Percentiles rank a stretch among this genome's conserved stretches.
These are phyloP conservation scores for Kodamaea laetipori DNA, from an alignment of 805 yeast genomes.

Conservation along the genomic window DNA sequence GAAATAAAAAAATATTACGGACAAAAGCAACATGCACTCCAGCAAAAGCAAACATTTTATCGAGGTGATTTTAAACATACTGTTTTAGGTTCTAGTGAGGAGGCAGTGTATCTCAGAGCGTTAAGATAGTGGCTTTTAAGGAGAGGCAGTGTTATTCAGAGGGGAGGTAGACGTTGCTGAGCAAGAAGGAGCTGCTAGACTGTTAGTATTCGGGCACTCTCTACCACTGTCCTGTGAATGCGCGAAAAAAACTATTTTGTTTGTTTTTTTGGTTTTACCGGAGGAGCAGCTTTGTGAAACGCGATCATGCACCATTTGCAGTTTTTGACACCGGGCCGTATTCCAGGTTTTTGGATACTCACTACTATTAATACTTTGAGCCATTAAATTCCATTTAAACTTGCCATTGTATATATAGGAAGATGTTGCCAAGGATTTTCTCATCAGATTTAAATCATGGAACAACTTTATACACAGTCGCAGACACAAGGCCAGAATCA, in stretches of 20 bases:
- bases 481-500: constrained; percentile 1
- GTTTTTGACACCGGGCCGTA: neutral
- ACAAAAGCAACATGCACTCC: neutral
- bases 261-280: too few species aligned
- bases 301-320: too few species aligned
- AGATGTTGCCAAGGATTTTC: constrained; percentile 8
- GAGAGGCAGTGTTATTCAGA: too few species aligned
- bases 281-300: neutral
- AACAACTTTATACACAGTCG: neutral
- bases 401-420: neutral
- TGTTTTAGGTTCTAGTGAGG: neutral
- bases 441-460: constrained; percentile 4
- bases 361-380: neutral
- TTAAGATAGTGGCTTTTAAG: too few species aligned
- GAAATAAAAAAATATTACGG: neutral
- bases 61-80: neutral
- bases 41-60: neutral
- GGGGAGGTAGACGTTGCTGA: too few species aligned
- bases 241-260: too few species aligned
- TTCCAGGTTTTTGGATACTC: neutral
- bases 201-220: too few species aligned
- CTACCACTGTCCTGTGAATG: too few species aligned
- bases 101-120: too few species aligned
- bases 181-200: too few species aligned
- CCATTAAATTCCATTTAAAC: neutral